These are phyloP conservation scores for Vaccinium myrtillus DNA, from an alignment of 148 eudicot genomes.

Conservation along the genomic window DNA sequence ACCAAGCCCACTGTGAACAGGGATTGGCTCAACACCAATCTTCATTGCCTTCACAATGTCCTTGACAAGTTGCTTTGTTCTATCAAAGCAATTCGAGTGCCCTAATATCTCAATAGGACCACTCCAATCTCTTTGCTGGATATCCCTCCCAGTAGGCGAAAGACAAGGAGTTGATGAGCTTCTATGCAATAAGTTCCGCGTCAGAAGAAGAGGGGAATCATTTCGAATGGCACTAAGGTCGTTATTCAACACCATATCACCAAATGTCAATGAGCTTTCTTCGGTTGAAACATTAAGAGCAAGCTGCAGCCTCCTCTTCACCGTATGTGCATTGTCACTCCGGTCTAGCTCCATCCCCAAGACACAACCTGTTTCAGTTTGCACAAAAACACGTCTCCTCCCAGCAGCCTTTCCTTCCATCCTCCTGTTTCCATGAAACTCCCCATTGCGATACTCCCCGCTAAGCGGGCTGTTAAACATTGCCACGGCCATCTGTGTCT, in stretches of 20 bases:
- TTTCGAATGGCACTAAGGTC: constrained; percentile 81
- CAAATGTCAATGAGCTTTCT: constrained; percentile 85
- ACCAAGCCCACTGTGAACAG: constrained; percentile 83
- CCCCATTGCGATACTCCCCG: constrained; percentile 54
- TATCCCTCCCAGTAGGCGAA: constrained; percentile 70
- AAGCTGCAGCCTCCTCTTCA: constrained; percentile 78
- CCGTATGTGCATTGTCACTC: constrained; percentile 86
- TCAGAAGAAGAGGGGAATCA: constrained; percentile 82
- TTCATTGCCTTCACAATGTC: constrained; percentile 74
- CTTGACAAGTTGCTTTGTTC: constrained; percentile 54
- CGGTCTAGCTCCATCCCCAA: constrained; percentile 93
- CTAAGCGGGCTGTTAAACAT: constrained; percentile 56
- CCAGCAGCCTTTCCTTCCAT: constrained; percentile 52
- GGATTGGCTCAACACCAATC: constrained; percentile 76
- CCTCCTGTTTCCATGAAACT: constrained; percentile 46
- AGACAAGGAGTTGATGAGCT: constrained; percentile 97
- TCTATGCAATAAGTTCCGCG: constrained; percentile 66
- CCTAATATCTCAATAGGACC: constrained; percentile 78
- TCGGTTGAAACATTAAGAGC: constrained; percentile 78
- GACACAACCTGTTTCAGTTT: constrained; percentile 89
- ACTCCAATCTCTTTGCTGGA: constrained; percentile 67
- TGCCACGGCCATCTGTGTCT: constrained; percentile 76
- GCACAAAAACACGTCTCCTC: constrained; percentile 86
- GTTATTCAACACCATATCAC: constrained; percentile 84
- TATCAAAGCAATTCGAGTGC: constrained; percentile 38